Evolutionary conservation across 768 basidiomycete species (phyloP).

Genomic region (Leucocoprinus birnbaumii): DNA sequence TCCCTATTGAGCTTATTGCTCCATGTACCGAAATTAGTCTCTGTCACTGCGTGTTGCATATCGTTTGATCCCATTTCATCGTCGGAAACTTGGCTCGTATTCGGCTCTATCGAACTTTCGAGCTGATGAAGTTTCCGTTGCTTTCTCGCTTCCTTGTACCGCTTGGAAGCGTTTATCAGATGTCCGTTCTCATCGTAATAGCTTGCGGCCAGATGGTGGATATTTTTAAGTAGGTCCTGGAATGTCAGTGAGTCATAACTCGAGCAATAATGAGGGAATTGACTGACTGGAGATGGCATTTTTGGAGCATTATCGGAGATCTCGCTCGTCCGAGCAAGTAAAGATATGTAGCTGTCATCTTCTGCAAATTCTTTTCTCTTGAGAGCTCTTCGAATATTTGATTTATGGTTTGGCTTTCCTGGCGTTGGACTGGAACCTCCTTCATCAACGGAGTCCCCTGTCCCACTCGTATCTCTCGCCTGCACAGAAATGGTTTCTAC

Average conservation of each 20-base stretch:
- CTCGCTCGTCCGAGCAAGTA: background rate
- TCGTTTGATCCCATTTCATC: constrained; percentile 9
- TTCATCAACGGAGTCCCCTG: constrained; percentile 16
- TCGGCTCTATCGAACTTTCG: background rate
- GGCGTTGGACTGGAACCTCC: constrained; percentile 14
- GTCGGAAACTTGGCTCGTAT: constrained; percentile 13
- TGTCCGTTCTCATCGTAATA: constrained; percentile 66
- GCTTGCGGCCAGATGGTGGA: constrained; percentile 42
- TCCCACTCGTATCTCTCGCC: background rate
- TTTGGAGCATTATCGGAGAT: background rate
- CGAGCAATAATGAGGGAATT: constrained; percentile 6
- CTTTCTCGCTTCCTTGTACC: constrained; percentile 43
- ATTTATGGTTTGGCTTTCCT: constrained; percentile 12
- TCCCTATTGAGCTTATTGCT: constrained; percentile 35
- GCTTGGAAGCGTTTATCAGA: constrained; percentile 45
- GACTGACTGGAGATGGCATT: constrained; percentile 4
- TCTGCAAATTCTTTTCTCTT: constrained; percentile 13
- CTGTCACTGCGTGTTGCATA: constrained; percentile 4
- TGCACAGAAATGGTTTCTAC: background rate
- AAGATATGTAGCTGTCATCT: constrained; percentile 12
- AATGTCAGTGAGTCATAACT: constrained; percentile 8
- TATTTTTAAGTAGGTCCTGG: constrained; percentile 48
- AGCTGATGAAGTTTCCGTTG: constrained; percentile 16
- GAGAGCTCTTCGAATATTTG: constrained; percentile 13
- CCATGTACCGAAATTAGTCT: constrained; percentile 15